Conservation (phyloP, 1,284 basidiomycete genomes). For the Afroboletus lepidellus region DNA sequence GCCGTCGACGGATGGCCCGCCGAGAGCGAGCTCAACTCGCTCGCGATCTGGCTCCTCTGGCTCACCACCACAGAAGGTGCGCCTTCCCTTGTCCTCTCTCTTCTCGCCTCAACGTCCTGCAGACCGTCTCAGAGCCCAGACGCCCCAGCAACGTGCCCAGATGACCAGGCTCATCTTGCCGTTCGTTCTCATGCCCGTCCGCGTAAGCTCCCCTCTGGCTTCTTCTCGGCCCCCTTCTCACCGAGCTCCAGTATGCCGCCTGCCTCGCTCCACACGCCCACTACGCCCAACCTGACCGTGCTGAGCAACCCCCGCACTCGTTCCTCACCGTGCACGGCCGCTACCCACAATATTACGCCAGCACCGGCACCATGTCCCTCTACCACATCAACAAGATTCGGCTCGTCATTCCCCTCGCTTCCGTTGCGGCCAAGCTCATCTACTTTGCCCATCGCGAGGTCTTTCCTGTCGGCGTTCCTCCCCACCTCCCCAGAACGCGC, state of each 20-base stretch:
- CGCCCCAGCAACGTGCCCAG: slow-evolving; percentile 38
- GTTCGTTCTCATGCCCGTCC: slow-evolving; percentile 52
- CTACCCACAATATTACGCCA: slow-evolving; percentile 55
- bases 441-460: slow-evolving; percentile 60
- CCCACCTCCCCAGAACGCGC: slow-evolving; percentile 47
- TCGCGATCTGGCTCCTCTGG: slow-evolving; percentile 67
- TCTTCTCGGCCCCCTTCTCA: slow-evolving; percentile 5
- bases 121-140: slow-evolving; percentile 51
- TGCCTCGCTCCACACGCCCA: slow-evolving; percentile 61
- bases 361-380: slow-evolving; percentile 34
- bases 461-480: slow-evolving; percentile 44
- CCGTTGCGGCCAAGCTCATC: slow-evolving; percentile 58
- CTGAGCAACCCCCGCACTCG: slow-evolving; percentile 34
- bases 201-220: slow-evolving; percentile 35
- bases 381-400: slow-evolving; percentile 39
- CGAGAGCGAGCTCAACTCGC: slow-evolving; percentile 47
- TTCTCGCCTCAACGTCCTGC: not conserved
- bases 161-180: slow-evolving; percentile 55
- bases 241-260: slow-evolving; percentile 46
- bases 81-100: slow-evolving; percentile 2
- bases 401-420: slow-evolving; percentile 49
- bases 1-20: slow-evolving; percentile 52
- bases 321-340: slow-evolving; percentile 51
- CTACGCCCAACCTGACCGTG: slow-evolving; percentile 35
- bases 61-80: slow-evolving; percentile 51